Evolutionary conservation across 306 rosid genomes (phyloP), one percentile per base, ranked within the genome.

Genomic region (Crataegus laevigata): DNA sequence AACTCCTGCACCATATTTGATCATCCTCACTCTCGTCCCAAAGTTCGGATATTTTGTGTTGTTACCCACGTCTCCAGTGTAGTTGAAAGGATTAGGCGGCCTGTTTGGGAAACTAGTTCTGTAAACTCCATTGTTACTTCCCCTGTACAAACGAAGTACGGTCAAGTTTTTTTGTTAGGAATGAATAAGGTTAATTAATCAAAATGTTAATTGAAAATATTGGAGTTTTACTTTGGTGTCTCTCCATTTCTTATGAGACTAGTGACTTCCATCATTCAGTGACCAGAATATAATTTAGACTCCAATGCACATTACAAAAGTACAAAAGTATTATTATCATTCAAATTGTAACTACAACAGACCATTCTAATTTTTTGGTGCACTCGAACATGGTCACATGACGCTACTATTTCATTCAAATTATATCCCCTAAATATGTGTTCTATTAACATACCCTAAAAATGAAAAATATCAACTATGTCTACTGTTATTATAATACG

Each of bases 61-160:
- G 60, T 60, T 69, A 7, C 45, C 82, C 11, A 70, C 76, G n/a
- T 77, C 81, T 66, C 82, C 86, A 11, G 89, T 82, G 77, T 59
- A 85, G 82, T 85, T 85, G 69, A 19, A 85, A 25, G 26, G 2
- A n/a, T 25, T 14, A 5, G 82, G 78, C 4, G 84, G 88, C 5
- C 43, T 12, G 21, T 52, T 34, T 1, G 86, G 88, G 64, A 85
- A 85, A 26, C 67, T 63, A 63, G 68, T 82, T 9, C 22, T 69
- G 5, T 68, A 84, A 55, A 84, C 79, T 28, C 82, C 78, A 22
- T 72, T 42, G 22, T 30, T n/a, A 79, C 76, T 40, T 60, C 79
- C 77, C 77, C 81, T 83, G 81, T 34, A 65, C 32, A n/a, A 50
- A 47, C 18, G 54, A 50, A 50, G 18, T 50, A 50, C 6, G 54